phyloP scores from a whole-genome alignment of 2,329 filamentous ascomycete species.

The Botrytis aclada region DNA sequence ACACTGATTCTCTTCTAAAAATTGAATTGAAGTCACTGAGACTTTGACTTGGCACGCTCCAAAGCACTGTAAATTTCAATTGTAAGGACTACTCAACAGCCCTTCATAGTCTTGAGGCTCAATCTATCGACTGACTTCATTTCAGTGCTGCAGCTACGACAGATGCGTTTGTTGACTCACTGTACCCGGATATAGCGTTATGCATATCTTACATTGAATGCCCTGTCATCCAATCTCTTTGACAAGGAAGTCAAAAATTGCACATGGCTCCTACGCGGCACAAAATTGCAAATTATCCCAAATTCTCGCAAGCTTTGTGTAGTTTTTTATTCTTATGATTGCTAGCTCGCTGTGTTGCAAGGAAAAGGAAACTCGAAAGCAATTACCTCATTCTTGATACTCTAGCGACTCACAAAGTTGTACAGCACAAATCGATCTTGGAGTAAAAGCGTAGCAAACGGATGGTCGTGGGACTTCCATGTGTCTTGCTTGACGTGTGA shows the following conservation, averaged over 20 bases:
- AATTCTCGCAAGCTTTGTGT: too few relatives aligned
- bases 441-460: neutral
- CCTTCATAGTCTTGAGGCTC: neutral
- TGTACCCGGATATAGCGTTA: neutral
- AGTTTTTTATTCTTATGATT: too few relatives aligned
- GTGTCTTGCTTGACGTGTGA: neutral
- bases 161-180: neutral
- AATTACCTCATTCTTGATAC: neutral
- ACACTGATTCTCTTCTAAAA: neutral
- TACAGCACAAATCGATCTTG: too few relatives aligned
- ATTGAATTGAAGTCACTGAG: neutral
- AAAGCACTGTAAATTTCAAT: neutral
- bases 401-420: neutral
- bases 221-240: too few relatives aligned
- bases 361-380: too few relatives aligned
- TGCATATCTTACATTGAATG: neutral
- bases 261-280: too few relatives aligned
- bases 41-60: neutral
- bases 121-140: too few relatives aligned
- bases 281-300: too few relatives aligned
- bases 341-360: too few relatives aligned
- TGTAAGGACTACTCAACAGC: neutral
- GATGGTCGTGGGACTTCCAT: too few relatives aligned
- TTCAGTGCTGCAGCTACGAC: too few relatives aligned
- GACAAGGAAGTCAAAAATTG: neutral